Conservation (phyloP, 257 asterid genomes). For the Parsonsia alboflavescens region DNA sequence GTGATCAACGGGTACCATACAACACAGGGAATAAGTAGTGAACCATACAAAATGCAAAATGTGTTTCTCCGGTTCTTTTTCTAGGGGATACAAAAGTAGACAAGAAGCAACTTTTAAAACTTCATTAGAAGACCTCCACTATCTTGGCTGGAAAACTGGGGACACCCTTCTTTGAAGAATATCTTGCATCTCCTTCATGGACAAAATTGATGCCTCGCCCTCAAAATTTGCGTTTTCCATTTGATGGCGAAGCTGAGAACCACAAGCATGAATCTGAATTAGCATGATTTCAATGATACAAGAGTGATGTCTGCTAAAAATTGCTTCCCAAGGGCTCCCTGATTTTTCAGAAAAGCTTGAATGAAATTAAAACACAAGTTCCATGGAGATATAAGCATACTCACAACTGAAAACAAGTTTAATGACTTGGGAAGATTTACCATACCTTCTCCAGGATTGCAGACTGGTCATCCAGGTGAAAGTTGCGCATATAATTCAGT, state of each 20-base stretch:
- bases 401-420: not conserved
- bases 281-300: no score
- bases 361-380: not conserved
- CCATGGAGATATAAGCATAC: not conserved
- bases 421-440: not conserved
- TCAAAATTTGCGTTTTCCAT: conserved; percentile 73
- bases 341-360: not conserved
- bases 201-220: conserved; percentile 54
- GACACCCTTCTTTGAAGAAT: conserved; percentile 59
- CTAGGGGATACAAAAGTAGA: no score
- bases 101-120: not conserved
- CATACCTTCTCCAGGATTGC: conserved; percentile 74
- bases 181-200: conserved; percentile 60
- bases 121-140: conserved; percentile 1
- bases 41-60: no score
- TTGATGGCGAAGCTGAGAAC: conserved; percentile 56
- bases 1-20: no score
- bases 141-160: conserved; percentile 53
- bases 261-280: conserved; percentile 1
- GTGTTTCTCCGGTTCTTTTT: no score
- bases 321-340: not conserved
- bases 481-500: conserved; percentile 72
- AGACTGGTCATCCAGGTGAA: conserved; percentile 69
- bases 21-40: no score
- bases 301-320: not conserved